A percentile compares a stretch with the other conserved stretches of the same genome.
Conservation (phyloP, 2,329 filamentous ascomycete genomes). For the Nannizziopsis barbatae region DNA sequence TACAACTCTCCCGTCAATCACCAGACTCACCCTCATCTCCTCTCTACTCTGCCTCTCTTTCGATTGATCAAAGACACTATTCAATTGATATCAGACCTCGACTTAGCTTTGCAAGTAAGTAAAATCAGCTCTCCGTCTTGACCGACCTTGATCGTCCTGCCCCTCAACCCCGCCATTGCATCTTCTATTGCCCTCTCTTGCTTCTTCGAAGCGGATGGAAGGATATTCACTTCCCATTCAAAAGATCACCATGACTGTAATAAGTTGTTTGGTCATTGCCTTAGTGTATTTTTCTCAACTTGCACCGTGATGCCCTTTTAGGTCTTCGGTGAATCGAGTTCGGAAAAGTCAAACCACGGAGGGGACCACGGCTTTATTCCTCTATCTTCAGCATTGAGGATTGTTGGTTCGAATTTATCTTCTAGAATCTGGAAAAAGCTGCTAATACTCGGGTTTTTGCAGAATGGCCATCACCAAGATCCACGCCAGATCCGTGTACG, state of each 20-base stretch:
- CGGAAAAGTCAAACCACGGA: background rate
- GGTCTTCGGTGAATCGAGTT: background rate
- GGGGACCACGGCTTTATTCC: background rate
- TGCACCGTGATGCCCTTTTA: background rate
- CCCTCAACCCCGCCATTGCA: slow-evolving; percentile 9
- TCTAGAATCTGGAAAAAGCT: slow-evolving; percentile 1
- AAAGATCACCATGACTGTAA: no score
- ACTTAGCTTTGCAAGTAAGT: background rate
- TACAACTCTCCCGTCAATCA: slow-evolving; percentile 8
- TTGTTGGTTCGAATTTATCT: background rate
- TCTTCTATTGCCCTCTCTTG: background rate
- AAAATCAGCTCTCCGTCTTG: background rate
- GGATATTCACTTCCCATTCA: no score
- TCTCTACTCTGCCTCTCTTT: no score
- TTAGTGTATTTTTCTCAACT: background rate
- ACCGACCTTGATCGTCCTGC: background rate
- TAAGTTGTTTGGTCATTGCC: no score
- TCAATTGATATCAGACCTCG: no score
- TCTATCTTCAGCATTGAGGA: background rate
- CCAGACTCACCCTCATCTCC: no score
- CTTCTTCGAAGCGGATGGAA: background rate
- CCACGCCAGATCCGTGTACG: slow-evolving; percentile 91
- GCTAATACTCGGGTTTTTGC: slow-evolving; percentile 8
- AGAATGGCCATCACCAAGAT: slow-evolving; percentile 81
- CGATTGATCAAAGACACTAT: no score